Evolutionary conservation across 2,329 filamentous ascomycete species (phyloP).

Genomic region (Magnaporthiopsis incrustans): DNA sequence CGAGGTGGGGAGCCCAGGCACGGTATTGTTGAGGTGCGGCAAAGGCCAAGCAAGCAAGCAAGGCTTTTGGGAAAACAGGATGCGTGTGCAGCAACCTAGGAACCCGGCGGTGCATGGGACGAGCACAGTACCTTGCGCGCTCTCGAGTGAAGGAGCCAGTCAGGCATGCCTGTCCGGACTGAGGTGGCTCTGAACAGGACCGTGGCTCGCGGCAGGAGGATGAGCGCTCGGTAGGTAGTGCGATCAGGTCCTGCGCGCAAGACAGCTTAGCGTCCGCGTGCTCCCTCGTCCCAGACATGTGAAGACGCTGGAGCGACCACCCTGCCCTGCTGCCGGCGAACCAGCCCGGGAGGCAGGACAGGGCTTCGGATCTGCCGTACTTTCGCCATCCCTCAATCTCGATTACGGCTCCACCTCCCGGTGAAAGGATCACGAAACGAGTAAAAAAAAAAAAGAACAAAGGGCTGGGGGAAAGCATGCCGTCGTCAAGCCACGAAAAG

Average conservation of each 20-base stretch:
- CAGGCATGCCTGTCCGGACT: neutral
- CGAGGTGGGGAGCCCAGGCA: neutral
- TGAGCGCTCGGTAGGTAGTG: neutral
- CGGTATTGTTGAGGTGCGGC: neutral
- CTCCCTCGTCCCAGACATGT: neutral
- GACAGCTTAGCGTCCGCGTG: neutral
- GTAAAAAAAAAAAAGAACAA: no score
- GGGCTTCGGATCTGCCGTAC: neutral
- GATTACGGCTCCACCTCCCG: neutral
- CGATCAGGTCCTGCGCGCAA: neutral
- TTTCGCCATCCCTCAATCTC: neutral
- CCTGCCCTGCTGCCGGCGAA: no score
- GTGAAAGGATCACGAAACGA: neutral
- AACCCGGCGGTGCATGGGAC: neutral
- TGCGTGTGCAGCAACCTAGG: no score
- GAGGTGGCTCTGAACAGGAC: neutral
- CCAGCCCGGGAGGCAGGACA: no score
- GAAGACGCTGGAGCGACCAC: neutral
- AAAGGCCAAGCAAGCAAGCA: neutral
- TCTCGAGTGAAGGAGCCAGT: neutral
- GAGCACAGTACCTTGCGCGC: neutral
- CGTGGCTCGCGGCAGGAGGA: neutral
- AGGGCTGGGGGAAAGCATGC: no score
- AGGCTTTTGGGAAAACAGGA: no score
- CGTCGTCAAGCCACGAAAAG: neutral